These are phyloP conservation scores for Dothiorella sarmentorum DNA, from an alignment of 2,329 filamentous ascomycete genomes.

Conservation along the genomic window DNA sequence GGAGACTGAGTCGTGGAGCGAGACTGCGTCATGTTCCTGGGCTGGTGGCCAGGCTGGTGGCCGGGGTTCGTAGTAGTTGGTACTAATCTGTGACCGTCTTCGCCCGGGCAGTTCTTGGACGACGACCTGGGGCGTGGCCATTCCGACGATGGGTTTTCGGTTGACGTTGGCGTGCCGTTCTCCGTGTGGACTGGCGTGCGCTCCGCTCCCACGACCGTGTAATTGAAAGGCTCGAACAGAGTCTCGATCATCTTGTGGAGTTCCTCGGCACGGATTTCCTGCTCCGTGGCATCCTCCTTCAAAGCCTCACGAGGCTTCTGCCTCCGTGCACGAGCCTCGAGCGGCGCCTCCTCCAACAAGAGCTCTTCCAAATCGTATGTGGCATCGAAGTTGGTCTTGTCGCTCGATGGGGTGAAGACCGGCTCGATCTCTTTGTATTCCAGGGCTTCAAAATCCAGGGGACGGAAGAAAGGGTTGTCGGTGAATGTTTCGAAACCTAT, in stretches of 20 bases:
- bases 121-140: conserved; percentile 30
- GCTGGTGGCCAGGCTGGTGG: background rate
- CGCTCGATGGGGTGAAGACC: conserved; percentile 87
- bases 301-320: conserved; percentile 91
- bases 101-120: conserved; percentile 30
- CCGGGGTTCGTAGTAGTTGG: conserved; percentile 32
- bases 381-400: conserved; percentile 98
- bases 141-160: conserved; percentile 29
- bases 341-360: conserved; percentile 85
- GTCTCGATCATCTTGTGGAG: conserved; percentile 91
- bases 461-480: conserved; percentile 82
- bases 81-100: conserved; percentile 35
- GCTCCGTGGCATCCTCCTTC: conserved; percentile 90
- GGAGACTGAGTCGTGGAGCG: conserved; percentile 47
- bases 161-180: conserved; percentile 32
- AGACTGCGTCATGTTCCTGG: conserved; percentile 16
- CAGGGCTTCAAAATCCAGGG: conserved; percentile 78
- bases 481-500: conserved; percentile 80
- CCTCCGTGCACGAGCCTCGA: conserved; percentile 86
- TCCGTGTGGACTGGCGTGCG: conserved; percentile 45
- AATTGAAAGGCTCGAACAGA: conserved; percentile 93
- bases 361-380: conserved; percentile 96
- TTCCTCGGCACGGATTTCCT: conserved; percentile 92
- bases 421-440: conserved; percentile 86
- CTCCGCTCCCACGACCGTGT: conserved; percentile 77